These are phyloP conservation scores for Fusarium sp. DNA, from an alignment of 2,329 filamentous ascomycete species.

Conservation along the genomic window DNA sequence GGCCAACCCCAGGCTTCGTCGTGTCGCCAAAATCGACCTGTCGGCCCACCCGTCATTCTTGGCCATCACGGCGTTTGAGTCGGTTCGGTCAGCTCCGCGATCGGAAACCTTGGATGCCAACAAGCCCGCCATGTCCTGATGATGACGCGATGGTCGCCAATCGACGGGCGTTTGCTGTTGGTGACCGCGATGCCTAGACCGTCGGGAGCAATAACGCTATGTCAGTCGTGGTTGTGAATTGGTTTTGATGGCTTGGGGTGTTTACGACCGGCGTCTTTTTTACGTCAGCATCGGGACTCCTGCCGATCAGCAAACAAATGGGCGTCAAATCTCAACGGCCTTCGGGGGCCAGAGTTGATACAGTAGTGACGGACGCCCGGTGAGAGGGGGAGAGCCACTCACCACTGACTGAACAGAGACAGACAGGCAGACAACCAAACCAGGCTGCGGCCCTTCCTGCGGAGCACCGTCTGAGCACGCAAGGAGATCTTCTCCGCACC, in stretches of 20 bases:
- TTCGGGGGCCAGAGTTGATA: background rate
- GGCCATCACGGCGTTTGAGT: constrained; percentile 21
- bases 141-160: constrained; percentile 21
- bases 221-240: background rate
- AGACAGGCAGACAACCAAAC: background rate
- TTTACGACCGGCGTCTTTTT: background rate
- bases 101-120: constrained; percentile 13
- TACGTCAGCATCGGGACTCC: constrained; percentile 15
- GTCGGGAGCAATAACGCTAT: background rate
- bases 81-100: constrained; percentile 25
- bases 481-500: constrained; percentile 24
- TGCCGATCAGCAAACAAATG: constrained; percentile 12
- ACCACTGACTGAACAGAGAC: background rate
- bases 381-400: background rate
- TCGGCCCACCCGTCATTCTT: constrained; percentile 25
- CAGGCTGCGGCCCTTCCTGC: constrained; percentile 6
- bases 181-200: background rate
- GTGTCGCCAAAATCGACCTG: constrained; percentile 22
- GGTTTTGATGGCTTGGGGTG: background rate
- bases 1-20: constrained; percentile 26
- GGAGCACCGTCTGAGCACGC: constrained; percentile 15
- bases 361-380: background rate
- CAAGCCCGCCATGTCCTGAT: constrained; percentile 15
- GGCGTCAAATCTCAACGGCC: constrained; percentile 11
- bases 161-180: background rate